These are phyloP conservation scores for Candida ficus DNA, from an alignment of 805 yeast genomes.

Conservation along the genomic window DNA sequence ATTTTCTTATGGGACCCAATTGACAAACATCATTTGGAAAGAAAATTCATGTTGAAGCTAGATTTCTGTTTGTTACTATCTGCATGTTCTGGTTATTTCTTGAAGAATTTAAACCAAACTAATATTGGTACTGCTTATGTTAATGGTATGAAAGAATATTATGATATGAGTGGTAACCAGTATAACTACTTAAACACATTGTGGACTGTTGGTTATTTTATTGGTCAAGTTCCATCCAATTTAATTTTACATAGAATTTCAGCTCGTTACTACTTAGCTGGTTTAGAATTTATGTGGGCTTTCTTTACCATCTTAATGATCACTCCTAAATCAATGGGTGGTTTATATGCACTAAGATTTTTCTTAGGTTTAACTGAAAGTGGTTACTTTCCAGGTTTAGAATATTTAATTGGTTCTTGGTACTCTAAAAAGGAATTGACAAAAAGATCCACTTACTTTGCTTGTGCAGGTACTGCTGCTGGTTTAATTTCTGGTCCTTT, in stretches of 20 bases:
- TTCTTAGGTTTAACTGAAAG: slow-evolving; percentile 38
- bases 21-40: slow-evolving; percentile 26
- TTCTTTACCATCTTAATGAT: slow-evolving; percentile 31
- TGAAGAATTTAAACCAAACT: slow-evolving; percentile 37
- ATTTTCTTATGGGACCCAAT: slow-evolving; percentile 11
- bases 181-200: slow-evolving; percentile 39
- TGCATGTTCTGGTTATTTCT: slow-evolving; percentile 40
- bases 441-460: slow-evolving; percentile 30
- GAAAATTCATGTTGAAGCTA: slow-evolving; percentile 28
- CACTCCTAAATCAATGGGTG: slow-evolving; percentile 20
- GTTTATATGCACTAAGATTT: slow-evolving; percentile 29
- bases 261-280: slow-evolving; percentile 39
- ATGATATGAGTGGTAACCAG: slow-evolving; percentile 36
- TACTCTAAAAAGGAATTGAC: slow-evolving; percentile 30
- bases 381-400: slow-evolving; percentile 44
- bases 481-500: slow-evolving; percentile 30
- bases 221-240: slow-evolving; percentile 45
- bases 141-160: slow-evolving; percentile 42
- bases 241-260: slow-evolving; percentile 35
- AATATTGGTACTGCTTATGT: slow-evolving; percentile 42
- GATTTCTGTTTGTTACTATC: slow-evolving; percentile 36
- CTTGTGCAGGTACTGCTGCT: slow-evolving; percentile 28
- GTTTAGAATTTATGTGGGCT: slow-evolving; percentile 40
- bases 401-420: slow-evolving; percentile 36
- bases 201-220: slow-evolving; percentile 45